phyloP scores from a whole-genome alignment of 140 eudicot species.

The Stevia rebaudiana region DNA sequence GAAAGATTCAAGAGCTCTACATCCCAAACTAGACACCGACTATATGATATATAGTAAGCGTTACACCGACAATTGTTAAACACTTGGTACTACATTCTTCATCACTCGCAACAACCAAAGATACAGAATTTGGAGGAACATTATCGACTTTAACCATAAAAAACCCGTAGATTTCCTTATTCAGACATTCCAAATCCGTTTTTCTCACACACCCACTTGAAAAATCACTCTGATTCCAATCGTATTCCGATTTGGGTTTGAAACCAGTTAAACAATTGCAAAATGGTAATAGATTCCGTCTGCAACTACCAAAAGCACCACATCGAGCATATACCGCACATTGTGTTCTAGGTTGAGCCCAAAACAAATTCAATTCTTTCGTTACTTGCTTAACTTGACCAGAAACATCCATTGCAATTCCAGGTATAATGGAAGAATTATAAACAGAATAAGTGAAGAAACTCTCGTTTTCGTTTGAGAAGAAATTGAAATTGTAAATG shows the following conservation, averaged over 20 bases:
- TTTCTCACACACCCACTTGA: conserved; percentile 66
- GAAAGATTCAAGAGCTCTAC: conserved; percentile 36
- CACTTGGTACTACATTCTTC: conserved; percentile 34
- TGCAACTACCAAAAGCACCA: conserved; percentile 57
- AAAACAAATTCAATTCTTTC: conserved; percentile 46
- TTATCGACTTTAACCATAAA: conserved; percentile 6
- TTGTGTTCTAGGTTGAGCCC: conserved; percentile 60
- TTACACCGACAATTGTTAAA: conserved; percentile 36
- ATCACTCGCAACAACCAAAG: conserved; percentile 13
- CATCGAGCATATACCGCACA: conserved; percentile 57
- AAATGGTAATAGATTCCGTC: conserved; percentile 31
- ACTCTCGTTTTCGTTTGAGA: conserved; percentile 44
- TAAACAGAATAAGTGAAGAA: conserved; percentile 49
- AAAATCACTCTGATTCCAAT: conserved; percentile 48
- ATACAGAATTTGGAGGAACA: conserved; percentile 28
- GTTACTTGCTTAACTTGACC: conserved; percentile 48
- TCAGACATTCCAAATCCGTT: conserved; percentile 35
- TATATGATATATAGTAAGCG: conserved; percentile 36
- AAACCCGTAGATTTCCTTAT: conserved; percentile 29
- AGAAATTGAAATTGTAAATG: conserved; percentile 42
- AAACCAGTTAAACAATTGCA: conserved; percentile 66
- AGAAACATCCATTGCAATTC: conserved; percentile 49
- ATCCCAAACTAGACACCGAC: conserved; percentile 39
- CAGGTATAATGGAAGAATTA: conserved; percentile 33
- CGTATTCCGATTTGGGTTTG: conserved; percentile 29